A percentile compares a stretch with the other conserved stretches of the same genome.
Evolutionary conservation across 2,329 filamentous ascomycete species (phyloP).

Genomic region (Ophidiomyces ophidiicola): DNA sequence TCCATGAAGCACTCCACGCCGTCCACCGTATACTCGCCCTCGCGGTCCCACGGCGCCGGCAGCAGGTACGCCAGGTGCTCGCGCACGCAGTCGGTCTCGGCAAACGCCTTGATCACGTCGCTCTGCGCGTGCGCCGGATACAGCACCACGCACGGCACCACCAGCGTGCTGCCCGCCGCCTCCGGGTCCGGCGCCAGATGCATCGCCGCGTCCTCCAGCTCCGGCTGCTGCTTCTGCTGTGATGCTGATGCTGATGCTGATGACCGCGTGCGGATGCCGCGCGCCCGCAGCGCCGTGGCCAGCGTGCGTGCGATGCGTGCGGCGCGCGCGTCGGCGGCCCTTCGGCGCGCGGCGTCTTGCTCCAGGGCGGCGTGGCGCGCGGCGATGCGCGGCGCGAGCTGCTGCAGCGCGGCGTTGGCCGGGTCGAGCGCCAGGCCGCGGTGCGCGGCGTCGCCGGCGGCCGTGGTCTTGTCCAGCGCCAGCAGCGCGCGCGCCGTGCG

Average conservation of each 20-base stretch:
- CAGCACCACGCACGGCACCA: constrained; percentile 68
- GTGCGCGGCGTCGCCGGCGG: constrained; percentile 68
- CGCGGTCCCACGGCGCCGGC: constrained; percentile 72
- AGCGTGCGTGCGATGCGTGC: constrained; percentile 51
- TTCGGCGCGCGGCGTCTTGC: constrained; percentile 44
- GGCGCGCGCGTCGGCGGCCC: constrained; percentile 34
- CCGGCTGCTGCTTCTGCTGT: constrained; percentile 52
- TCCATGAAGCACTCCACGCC: constrained; percentile 82
- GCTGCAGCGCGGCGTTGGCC: constrained; percentile 53
- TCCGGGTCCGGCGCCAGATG: constrained; percentile 58
- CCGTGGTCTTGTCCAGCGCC: constrained; percentile 61
- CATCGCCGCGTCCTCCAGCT: constrained; percentile 74
- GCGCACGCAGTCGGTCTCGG: constrained; percentile 59
- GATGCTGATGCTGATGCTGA: constrained; percentile 36
- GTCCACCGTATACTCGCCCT: constrained; percentile 51
- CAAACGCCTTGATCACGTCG: constrained; percentile 82
- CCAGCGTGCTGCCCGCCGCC: constrained; percentile 58
- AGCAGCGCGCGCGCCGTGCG: constrained; percentile 68
- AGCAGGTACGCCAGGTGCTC: constrained; percentile 79
- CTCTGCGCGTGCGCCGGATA: constrained; percentile 73
- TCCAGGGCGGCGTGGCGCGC: constrained; percentile 46
- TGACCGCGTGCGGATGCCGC: constrained; percentile 55
- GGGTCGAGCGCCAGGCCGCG: constrained; percentile 62
- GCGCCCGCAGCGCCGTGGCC: constrained; percentile 51
- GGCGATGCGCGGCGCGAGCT: constrained; percentile 51